Conservation (phyloP, 345 rosid genomes). For the Salix exigua region DNA sequence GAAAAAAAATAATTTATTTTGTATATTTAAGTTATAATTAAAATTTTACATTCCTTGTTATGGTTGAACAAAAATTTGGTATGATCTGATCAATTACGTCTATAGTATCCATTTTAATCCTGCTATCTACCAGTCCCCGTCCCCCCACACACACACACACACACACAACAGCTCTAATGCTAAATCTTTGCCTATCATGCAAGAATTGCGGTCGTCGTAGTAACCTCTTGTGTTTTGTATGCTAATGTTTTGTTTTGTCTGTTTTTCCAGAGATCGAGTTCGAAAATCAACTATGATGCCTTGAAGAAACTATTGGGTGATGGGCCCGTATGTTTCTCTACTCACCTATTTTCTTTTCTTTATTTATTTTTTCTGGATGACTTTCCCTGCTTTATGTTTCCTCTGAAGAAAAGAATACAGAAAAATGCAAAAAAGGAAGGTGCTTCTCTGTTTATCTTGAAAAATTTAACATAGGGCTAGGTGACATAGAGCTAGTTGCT, state of each 20-base stretch:
- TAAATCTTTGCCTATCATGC: neutral
- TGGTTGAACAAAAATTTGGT: no score
- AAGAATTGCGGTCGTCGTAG: neutral
- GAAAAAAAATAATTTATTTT: no score
- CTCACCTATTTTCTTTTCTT: neutral
- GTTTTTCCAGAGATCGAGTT: conserved; percentile 51
- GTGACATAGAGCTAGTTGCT: neutral
- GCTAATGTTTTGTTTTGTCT: conserved; percentile 5
- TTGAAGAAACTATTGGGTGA: conserved; percentile 51
- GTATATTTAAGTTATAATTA: no score
- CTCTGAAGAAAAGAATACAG: no score
- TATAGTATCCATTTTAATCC: no score
- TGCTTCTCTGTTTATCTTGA: neutral
- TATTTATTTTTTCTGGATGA: no score
- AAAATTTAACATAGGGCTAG: neutral
- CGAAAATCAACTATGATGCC: conserved; percentile 56
- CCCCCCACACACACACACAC: no score
- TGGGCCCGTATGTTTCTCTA: conserved; percentile 40
- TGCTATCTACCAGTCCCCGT: no score
- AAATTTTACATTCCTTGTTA: no score
- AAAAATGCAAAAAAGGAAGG: neutral
- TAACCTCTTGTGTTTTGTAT: no score
- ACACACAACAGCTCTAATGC: neutral
- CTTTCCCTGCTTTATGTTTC: no score
- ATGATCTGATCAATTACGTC: no score